These are phyloP conservation scores for Lathyrus tuberosus DNA, from an alignment of 306 rosid species.

Conservation along the genomic window DNA sequence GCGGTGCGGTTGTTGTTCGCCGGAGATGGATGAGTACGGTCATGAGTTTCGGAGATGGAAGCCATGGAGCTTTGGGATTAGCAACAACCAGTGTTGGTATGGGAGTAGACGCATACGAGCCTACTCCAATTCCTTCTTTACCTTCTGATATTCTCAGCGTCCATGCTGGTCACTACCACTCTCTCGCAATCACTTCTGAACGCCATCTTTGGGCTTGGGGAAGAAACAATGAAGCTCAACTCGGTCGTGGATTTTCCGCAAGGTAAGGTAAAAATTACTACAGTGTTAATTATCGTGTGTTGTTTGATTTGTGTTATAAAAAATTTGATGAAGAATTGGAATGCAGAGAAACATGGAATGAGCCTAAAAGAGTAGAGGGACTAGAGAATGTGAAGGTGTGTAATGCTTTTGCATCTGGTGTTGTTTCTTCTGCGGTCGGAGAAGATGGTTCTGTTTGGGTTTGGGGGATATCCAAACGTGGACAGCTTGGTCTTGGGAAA, in stretches of 20 bases:
- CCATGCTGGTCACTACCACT: conserved; percentile 84
- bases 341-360: conserved; percentile 76
- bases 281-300: too few species aligned
- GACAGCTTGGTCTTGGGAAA: conserved; percentile 89
- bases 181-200: conserved; percentile 65
- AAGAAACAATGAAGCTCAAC: conserved; percentile 82
- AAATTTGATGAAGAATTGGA: too few species aligned
- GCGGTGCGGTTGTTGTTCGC: neutral
- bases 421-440: conserved; percentile 76
- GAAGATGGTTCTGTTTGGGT: conserved; percentile 87
- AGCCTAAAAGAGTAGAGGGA: conserved; percentile 62
- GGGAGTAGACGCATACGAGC: conserved; percentile 72
- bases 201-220: conserved; percentile 94
- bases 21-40: conserved; percentile 63
- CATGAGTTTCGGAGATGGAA: conserved; percentile 93
- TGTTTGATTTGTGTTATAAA: too few species aligned
- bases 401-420: conserved; percentile 85
- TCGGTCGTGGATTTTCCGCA: conserved; percentile 67
- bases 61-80: conserved; percentile 81
- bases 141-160: conserved; percentile 63
- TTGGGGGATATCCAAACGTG: conserved; percentile 90
- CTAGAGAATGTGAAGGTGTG: conserved; percentile 60
- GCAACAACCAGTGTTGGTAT: conserved; percentile 59
- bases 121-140: conserved; percentile 55
- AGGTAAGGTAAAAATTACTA: conserved; percentile 40